Conservation (phyloP, 768 basidiomycete species). For the Lactifluus hygrophoroides region DNA sequence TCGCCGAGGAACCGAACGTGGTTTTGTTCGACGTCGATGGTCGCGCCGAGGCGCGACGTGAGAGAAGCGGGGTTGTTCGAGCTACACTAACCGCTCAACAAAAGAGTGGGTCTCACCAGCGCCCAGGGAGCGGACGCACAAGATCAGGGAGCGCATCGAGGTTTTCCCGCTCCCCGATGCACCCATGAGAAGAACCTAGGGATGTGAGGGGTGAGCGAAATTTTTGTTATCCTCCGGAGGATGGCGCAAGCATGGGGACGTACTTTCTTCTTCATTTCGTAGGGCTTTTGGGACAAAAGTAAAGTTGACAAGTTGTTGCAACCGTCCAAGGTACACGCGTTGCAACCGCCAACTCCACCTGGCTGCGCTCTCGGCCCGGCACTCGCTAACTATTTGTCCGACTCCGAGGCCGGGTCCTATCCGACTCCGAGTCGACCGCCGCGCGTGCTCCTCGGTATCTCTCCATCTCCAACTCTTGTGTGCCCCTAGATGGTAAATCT, state of each 20-base stretch:
- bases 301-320: neutral
- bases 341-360: neutral
- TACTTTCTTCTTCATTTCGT: constrained; percentile 34
- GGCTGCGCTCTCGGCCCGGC: no score
- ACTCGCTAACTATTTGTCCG: no score
- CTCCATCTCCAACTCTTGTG: no score
- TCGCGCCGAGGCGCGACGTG: constrained; percentile 87
- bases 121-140: constrained; percentile 47
- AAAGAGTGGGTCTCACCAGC: constrained; percentile 7
- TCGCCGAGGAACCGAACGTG: constrained; percentile 96
- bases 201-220: neutral
- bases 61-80: constrained; percentile 91
- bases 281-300: constrained; percentile 11
- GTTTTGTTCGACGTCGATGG: constrained; percentile 96
- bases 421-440: no score
- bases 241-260: neutral
- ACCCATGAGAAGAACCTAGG: constrained; percentile 93
- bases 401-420: no score
- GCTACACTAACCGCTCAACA: constrained; percentile 34
- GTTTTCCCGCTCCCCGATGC: constrained; percentile 93
- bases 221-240: neutral
- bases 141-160: constrained; percentile 98
- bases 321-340: neutral
- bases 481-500: no score
- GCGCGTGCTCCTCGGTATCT: no score